Evolutionary conservation across 2,329 filamentous ascomycete genomes (phyloP), one percentile per base, ranked within the genome.

Genomic region (Alternaria sp.): DNA sequence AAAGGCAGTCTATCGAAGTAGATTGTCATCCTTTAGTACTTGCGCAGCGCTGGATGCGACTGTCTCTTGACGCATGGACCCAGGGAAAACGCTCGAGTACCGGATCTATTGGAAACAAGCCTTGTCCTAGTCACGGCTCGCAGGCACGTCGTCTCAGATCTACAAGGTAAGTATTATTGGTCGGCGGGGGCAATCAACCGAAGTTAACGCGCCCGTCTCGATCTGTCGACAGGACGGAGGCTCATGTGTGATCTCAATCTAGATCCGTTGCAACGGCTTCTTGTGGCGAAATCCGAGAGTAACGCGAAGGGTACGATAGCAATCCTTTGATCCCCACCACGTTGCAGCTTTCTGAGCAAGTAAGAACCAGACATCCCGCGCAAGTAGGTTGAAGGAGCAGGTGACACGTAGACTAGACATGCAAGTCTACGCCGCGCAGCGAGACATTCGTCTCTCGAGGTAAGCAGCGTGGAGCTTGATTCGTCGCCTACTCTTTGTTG

Each of bases 11-110:
- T 68, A 67, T 71, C 20, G 64, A 63, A 72, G 75, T 77, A 75
- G 62, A 74, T 74, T 71, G 72, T 75, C 72, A 77, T 76, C 73
- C 74, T 78, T 78, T 79, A 79, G 75, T 79, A 79, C 73, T 72
- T 57, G 65, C 61, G 56, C 59, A 63, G 47, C 47, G 33, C 66
- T 67, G 60, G 53, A 67, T 60, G 64, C 56, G 62, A 71, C 68
- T 70, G 71, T 73, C 69, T 71, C 71, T 65, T 58, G 60, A 71
- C 69, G 74, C 75, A 73, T 71, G 69, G 70, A 58, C 70, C 72
- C 71, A 68, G 68, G 55, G 58, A 67, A 62, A 61, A 69, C 60
- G 66, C 68, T 78, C 61, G 73, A 78, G 77, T 78, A 77, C 75
- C 76, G 76, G 72, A 71, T 72, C 74, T 76, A 78, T 77, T 77